Evolutionary conservation across 2,329 filamentous ascomycete genomes (phyloP).

Genomic region (Colletotrichum tanaceti): DNA sequence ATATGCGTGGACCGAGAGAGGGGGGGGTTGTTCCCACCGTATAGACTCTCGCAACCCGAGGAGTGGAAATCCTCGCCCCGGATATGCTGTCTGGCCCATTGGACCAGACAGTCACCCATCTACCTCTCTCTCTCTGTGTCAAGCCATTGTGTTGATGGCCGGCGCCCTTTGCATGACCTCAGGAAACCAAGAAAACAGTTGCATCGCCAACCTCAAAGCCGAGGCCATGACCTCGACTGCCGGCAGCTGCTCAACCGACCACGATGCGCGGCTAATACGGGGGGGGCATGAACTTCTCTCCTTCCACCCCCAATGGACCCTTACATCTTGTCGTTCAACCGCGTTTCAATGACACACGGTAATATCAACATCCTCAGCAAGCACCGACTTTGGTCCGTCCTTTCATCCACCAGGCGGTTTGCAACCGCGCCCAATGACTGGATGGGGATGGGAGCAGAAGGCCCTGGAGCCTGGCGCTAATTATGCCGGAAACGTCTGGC

Average conservation of each 20-base stretch:
- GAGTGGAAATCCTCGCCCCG: neutral
- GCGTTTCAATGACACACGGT: conserved; percentile 30
- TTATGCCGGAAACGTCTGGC: conserved; percentile 22
- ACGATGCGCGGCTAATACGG: conserved; percentile 30
- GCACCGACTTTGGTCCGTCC: neutral
- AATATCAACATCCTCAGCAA: conserved; percentile 18
- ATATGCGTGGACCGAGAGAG: conserved; percentile 22
- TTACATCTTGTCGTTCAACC: neutral
- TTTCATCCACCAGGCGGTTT: neutral
- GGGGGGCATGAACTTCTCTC: conserved; percentile 5
- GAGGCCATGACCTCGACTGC: conserved; percentile 11
- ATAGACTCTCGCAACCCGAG: neutral
- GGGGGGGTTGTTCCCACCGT: conserved; percentile 6
- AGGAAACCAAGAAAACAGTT: neutral
- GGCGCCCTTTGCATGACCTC: neutral
- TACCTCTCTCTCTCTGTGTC: too few species aligned
- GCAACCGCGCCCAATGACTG: conserved; percentile 10
- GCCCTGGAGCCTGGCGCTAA: conserved; percentile 2
- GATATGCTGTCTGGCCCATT: neutral
- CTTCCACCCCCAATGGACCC: conserved; percentile 2
- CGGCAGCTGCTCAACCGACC: conserved; percentile 5
- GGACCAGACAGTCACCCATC: neutral
- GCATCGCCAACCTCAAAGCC: neutral
- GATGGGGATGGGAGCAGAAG: neutral
- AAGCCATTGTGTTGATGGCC: neutral